Evolutionary conservation across 2,329 filamentous ascomycete species (phyloP), one percentile per base, ranked within the genome.

Genomic region (Colletotrichum shisoi): DNA sequence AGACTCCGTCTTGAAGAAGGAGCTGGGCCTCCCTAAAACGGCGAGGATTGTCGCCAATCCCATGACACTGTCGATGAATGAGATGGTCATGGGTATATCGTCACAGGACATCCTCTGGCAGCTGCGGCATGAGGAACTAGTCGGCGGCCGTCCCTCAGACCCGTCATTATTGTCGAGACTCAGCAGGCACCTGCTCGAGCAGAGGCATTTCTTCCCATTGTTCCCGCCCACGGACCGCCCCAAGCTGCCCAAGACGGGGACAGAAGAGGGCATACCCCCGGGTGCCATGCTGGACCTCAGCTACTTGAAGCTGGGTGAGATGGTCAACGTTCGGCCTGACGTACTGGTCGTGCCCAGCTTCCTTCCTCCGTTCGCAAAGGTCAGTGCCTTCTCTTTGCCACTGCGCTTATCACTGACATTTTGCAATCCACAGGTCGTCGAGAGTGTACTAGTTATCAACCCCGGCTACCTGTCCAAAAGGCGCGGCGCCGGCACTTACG

Each of bases 381-480:
- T 95, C 82, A 71, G 84, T 70, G 24, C 3, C 42, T 24, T 27
- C 21, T 57, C 21, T 45, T 53, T 53, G 37, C 24, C 5, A 24
- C 9, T 27, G 40, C 24, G 39, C 40, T 39, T 8, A 12, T 21
- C 12, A 40, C 68, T 70, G 53, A 70, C 62, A 15, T 34, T 34
- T 34, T 8, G 31, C 31, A 34, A 34, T 13, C 13, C 27, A 1
- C 71, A 97, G 93, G 93, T 97, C 48, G 89, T 98, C 12, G 92
- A 97, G 74, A 92, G 90, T 71, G 93, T 97, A 0, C 79, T 98
- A 7, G 88, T 93, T 13, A 90, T 99, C 74, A 99, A 99, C 76
- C 94, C 95, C 0, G 94, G 95, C 5, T 89, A 88, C 57, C 80
- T 97, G 40, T 95, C 93, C 17, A 97, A 96, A 79, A 88, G 91